A percentile compares a stretch with the other conserved stretches of the same genome.
phyloP scores from a whole-genome alignment of 164 flowering plant genomes.

The Santalum album region DNA sequence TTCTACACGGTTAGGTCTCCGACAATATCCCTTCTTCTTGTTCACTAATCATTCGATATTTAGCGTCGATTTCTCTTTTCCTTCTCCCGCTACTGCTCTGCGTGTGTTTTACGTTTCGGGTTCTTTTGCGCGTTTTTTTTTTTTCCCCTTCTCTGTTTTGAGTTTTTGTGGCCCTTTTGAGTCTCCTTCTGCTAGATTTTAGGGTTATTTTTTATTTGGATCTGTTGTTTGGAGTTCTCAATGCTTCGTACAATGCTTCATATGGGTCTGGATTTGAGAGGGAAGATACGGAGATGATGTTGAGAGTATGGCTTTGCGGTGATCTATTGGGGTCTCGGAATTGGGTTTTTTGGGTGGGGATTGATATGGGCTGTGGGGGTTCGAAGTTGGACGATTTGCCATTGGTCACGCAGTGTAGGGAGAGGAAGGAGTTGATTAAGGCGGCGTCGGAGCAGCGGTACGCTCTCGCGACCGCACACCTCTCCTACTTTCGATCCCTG shows the following conservation, averaged over 20 bases:
- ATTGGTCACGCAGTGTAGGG: constrained; percentile 66
- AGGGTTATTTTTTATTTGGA: background rate
- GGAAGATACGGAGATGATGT: constrained; percentile 9
- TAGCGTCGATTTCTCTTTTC: no score
- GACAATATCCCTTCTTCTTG: no score
- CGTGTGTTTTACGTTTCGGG: no score
- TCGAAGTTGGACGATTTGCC: constrained; percentile 68
- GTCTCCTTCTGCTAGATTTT: background rate
- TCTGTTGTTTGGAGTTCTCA: background rate
- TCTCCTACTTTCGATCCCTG: constrained; percentile 57
- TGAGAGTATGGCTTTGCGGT: background rate
- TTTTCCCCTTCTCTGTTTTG: no score
- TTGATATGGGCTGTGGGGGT: constrained; percentile 74
- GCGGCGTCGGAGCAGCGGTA: constrained; percentile 65
- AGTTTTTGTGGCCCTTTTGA: no score
- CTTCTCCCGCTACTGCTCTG: no score
- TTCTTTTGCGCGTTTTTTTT: no score
- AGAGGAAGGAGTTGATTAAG: constrained; percentile 56
- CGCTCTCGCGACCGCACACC: constrained; percentile 73
- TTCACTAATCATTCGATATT: no score
- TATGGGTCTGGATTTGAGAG: background rate
- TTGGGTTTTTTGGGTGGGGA: constrained; percentile 12
- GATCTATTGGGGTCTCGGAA: background rate
- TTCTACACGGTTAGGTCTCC: no score
- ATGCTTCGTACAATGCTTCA: constrained; percentile 1